Base-by-base conservation (phyloP, 2,329 filamentous ascomycete genomes). In the Phialophora macrospora region DNA sequence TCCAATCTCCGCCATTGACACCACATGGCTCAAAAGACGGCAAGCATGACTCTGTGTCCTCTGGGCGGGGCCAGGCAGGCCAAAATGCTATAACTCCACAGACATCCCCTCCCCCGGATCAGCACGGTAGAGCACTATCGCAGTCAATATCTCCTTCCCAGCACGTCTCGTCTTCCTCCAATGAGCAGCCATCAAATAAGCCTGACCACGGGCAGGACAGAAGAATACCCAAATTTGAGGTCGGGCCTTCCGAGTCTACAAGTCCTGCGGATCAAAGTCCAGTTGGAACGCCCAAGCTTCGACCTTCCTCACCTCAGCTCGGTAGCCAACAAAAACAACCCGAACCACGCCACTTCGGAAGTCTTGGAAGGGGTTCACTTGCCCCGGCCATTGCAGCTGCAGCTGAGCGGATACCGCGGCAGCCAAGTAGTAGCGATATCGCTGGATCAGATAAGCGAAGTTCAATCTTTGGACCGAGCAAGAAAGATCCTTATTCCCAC, bases 1-100 rank as follows among this genome's bases (percentile, higher is more conserved):
- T 96, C 80, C 90, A 94, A 72, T 96, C 93, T 11, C 94, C 94
- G 70, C 93, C 93, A 49, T 84, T 98, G 60, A 97, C 93, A 12
- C 94, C 94, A 20, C 88, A 92, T 62, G 93, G 88, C 59, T 94
- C 92, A 51, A 81, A 83, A 69, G 87, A 87, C 74, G 82, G 73
- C 60, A 76, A 75, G 70, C 69, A 72, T 64, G 73, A 71, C 60
- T 75, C 74, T 55, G 52, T 60, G 20, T 74, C 74, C 44, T 69
- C 74, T 65, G 73, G 75, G 73, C 75, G 64, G 78, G 76, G 66
- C 72, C 77, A 63, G 70, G 71, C 57, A 70, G 71, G 59, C 72
- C 73, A 48, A 26, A 67, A 74, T 11, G 73, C 76, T 22, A 83
- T 86, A 75, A 86, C 84, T 54, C 84, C 84, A 2, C 81, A 85